Percentiles rank a stretch among this genome's conserved stretches.
These are phyloP conservation scores for Camellia oleifera DNA, from an alignment of 179 eudicot genomes.

Conservation along the genomic window DNA sequence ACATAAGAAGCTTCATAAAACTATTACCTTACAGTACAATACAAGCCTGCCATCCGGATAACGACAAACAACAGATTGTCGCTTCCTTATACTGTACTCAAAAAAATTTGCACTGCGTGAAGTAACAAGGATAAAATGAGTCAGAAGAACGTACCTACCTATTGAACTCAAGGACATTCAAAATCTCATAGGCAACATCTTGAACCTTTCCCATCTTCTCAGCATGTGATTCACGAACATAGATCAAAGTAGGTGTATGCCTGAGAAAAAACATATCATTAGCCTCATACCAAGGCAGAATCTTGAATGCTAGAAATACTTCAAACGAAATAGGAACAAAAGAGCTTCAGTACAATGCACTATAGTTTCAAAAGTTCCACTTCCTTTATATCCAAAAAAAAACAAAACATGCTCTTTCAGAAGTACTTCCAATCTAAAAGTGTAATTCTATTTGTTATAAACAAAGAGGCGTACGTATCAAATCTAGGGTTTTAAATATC, in stretches of 20 bases:
- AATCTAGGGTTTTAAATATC: too few species aligned
- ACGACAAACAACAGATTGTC: constrained; percentile 94
- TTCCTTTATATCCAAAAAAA: too few species aligned
- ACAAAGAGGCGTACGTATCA: too few species aligned
- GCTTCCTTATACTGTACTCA: constrained; percentile 74
- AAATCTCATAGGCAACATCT: constrained; percentile 77
- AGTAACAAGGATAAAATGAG: constrained; percentile 8
- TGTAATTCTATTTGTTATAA: neutral
- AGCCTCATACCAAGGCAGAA: constrained; percentile 12
- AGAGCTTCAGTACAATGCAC: too few species aligned
- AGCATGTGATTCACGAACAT: constrained; percentile 87
- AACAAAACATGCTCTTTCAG: too few species aligned
- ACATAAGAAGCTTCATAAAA: constrained; percentile 1
- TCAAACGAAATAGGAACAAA: neutral
- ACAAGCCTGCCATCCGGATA: constrained; percentile 91
- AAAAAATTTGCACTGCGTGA: constrained; percentile 16
- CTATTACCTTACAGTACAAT: constrained; percentile 80
- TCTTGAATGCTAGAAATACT: constrained; percentile 4
- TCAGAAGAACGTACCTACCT: constrained; percentile 44
- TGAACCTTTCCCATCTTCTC: constrained; percentile 82
- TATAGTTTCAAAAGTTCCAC: too few species aligned
- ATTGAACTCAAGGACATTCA: constrained; percentile 92
- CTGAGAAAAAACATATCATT: constrained; percentile 33
- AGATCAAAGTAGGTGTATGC: constrained; percentile 85
- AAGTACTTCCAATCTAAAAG: too few species aligned